Conservation (phyloP, 192 early-diverging fungal species). For the Podila verticillata region DNA sequence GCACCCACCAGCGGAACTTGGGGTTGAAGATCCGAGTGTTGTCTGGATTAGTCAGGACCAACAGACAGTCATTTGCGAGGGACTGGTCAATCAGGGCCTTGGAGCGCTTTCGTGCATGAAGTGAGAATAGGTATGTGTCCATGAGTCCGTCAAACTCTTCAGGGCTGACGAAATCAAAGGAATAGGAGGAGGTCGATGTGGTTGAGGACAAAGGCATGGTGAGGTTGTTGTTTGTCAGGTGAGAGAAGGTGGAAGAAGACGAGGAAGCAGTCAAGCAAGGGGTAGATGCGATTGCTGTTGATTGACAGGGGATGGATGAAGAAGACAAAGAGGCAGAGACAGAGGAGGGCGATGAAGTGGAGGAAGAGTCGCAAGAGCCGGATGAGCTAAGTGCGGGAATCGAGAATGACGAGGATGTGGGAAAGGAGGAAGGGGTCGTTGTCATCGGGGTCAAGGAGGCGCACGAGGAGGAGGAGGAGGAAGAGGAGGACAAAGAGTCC, state of each 20-base stretch:
- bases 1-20: slow-evolving; percentile 18
- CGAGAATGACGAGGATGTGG: background rate
- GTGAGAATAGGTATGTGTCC: background rate
- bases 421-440: background rate
- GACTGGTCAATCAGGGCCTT: slow-evolving; percentile 13
- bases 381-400: background rate
- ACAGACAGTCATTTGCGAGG: slow-evolving; percentile 6
- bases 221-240: background rate
- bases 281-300: background rate
- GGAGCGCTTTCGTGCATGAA: slow-evolving; percentile 8
- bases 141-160: slow-evolving; percentile 3
- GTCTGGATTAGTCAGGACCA: slow-evolving; percentile 15
- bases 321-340: background rate
- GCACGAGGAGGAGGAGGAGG: background rate
- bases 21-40: slow-evolving; percentile 10
- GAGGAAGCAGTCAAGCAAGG: background rate
- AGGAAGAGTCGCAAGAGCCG: background rate
- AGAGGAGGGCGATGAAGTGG: background rate
- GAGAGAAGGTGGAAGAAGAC: background rate
- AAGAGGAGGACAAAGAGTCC: background rate
- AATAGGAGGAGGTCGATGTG: background rate
- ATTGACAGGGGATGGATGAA: background rate
- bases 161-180: slow-evolving; percentile 6
- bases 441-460: slow-evolving; percentile 5
- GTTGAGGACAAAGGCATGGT: background rate